phyloP scores from a whole-genome alignment of 1,139 yeast species.

The Hemisphaericaspora xylofermentans region DNA sequence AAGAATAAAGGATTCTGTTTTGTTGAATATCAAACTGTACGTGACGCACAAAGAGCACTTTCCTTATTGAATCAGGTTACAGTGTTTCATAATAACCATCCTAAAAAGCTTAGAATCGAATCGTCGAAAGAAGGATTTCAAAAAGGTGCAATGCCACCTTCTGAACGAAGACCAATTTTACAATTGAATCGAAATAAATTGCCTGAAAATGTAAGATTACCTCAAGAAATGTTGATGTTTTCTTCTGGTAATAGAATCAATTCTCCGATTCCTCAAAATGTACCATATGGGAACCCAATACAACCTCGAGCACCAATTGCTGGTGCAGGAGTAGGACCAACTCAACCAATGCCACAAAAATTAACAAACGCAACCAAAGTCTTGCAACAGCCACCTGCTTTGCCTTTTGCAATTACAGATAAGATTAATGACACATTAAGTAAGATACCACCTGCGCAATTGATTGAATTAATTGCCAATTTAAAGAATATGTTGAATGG shows the following conservation, averaged over 20 bases:
- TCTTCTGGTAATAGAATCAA: constrained; percentile 4
- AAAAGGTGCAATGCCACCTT: constrained; percentile 31
- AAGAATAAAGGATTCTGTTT: constrained; percentile 66
- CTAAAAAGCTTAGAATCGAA: constrained; percentile 52
- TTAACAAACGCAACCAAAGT: constrained; percentile 50
- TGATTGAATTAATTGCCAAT: constrained; percentile 65
- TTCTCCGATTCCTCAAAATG: constrained; percentile 8
- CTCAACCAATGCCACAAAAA: constrained; percentile 38
- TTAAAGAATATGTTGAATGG: constrained; percentile 53
- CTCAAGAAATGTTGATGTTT: constrained; percentile 43
- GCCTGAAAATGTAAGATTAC: constrained; percentile 57
- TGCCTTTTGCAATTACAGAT: constrained; percentile 49
- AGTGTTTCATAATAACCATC: constrained; percentile 33
- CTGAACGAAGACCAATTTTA: constrained; percentile 39
- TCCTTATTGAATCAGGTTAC: constrained; percentile 42
- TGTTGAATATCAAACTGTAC: constrained; percentile 53
- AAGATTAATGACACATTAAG: constrained; percentile 55
- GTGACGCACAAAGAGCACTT: constrained; percentile 53
- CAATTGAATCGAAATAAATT: constrained; percentile 41
- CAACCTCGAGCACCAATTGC: constrained; percentile 9
- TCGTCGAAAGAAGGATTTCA: constrained; percentile 58
- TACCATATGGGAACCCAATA: constrained; percentile 1
- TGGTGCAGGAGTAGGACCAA: constrained; percentile 8
- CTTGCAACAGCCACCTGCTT: constrained; percentile 47
- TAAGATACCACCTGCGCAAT: constrained; percentile 64